phyloP scores from a whole-genome alignment of 2,329 filamentous ascomycete species.

The Fusarium begoniae region DNA sequence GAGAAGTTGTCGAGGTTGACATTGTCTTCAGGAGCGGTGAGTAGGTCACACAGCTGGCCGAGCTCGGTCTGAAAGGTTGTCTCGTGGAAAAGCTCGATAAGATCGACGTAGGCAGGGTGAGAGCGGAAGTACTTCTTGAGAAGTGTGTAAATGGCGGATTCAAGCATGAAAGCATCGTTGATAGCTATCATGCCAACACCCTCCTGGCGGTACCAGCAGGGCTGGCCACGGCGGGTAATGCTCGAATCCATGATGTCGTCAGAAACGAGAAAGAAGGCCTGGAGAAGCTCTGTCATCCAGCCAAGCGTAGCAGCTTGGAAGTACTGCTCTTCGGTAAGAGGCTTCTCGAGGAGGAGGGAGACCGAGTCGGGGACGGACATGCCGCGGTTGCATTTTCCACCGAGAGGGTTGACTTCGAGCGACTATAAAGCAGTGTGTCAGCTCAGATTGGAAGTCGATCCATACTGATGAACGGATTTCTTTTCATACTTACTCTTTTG shows the following conservation, averaged over 20 bases:
- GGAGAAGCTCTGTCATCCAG: slow-evolving; percentile 97
- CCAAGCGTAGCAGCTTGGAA: slow-evolving; percentile 88
- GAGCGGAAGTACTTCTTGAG: slow-evolving; percentile 93
- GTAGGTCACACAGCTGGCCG: slow-evolving; percentile 91
- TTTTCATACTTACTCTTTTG: slow-evolving; percentile 69
- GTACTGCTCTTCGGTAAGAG: slow-evolving; percentile 83
- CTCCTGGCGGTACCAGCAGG: slow-evolving; percentile 95
- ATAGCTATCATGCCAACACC: slow-evolving; percentile 96
- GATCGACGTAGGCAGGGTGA: slow-evolving; percentile 87
- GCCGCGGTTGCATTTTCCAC: slow-evolving; percentile 98
- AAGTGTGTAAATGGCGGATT: slow-evolving; percentile 87
- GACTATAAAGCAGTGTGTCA: slow-evolving; percentile 54
- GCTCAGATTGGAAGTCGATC: neutral
- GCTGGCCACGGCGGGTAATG: slow-evolving; percentile 91
- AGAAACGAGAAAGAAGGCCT: slow-evolving; percentile 98
- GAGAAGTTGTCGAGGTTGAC: slow-evolving; percentile 96
- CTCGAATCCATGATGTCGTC: slow-evolving; percentile 99
- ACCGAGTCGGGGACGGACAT: slow-evolving; percentile 96
- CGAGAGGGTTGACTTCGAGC: slow-evolving; percentile 84
- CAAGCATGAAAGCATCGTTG: slow-evolving; percentile 98
- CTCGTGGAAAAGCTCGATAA: slow-evolving; percentile 97
- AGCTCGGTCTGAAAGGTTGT: slow-evolving; percentile 93
- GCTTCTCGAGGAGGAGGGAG: slow-evolving; percentile 76
- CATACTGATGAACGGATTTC: neutral
- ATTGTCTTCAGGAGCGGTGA: slow-evolving; percentile 93